Conservation (phyloP, 1,139 yeast genomes). For the Magnusiomyces paraingens region DNA sequence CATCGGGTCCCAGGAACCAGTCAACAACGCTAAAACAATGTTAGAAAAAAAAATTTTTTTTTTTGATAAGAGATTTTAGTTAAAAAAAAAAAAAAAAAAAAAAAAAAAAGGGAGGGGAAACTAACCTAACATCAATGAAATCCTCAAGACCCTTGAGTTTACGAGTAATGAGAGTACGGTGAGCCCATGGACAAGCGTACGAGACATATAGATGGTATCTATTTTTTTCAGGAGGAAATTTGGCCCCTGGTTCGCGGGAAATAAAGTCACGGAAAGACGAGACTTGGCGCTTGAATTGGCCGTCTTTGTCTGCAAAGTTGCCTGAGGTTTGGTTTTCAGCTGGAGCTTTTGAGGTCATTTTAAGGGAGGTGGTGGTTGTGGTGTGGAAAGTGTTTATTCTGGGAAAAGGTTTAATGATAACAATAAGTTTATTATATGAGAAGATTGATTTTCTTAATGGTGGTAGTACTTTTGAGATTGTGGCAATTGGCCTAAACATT, state of each 20-base stretch:
- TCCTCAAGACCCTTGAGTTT: conserved; percentile 69
- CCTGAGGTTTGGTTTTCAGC: conserved; percentile 1
- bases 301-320: not conserved
- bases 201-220: conserved; percentile 88
- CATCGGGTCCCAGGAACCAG: conserved; percentile 74
- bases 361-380: not conserved
- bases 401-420: too few relatives aligned
- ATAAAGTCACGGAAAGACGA: conserved; percentile 51
- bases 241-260: conserved; percentile 51
- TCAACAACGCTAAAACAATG: conserved; percentile 51
- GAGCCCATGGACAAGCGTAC: conserved; percentile 95
- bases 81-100: not conserved
- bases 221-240: conserved; percentile 64
- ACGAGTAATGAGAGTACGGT: conserved; percentile 71
- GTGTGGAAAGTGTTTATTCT: not conserved
- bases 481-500: too few relatives aligned
- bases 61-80: too few relatives aligned
- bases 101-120: not conserved
- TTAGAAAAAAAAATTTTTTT: too few relatives aligned
- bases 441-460: too few relatives aligned
- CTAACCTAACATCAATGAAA: conserved; percentile 35
- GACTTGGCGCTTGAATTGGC: conserved; percentile 2
- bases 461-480: too few relatives aligned
- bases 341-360: not conserved
- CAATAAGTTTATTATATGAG: too few relatives aligned